Base-by-base conservation (phyloP, 495 filamentous ascomycete species). In the Aspergillus affinis region DNA sequence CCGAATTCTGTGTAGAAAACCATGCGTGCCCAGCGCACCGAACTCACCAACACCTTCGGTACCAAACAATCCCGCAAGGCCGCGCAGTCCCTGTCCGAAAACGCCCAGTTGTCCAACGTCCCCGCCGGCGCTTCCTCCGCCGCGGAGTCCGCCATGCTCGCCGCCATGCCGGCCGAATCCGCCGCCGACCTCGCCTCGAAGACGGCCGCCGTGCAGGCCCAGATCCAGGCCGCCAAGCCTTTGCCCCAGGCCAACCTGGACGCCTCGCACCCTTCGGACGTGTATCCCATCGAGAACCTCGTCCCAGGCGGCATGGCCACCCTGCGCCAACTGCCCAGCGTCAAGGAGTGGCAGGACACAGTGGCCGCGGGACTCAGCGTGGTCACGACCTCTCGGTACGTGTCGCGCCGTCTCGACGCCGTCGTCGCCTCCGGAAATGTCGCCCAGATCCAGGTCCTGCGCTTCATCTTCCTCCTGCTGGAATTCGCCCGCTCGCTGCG, bases 1-100 rank as follows among this genome's bases (percentile, higher is more conserved):
- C 7, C 2, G 17, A 26, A 26, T 49, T 49, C n/a, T 0, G 18
- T 17, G 1, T 30, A 72, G 69, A 84, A 81, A 83, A 72, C 78
- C 46, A 78, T 83, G 65, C 76, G 81, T 65, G 81, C 84, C 27
- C 79, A 80, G 68, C 84, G 84, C 61, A 87, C 84, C 48, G 84
- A 86, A 41, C 87, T 98, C 6, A 94, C 92, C 61, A 84, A 91
- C 66, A 86, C 88, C 51, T 98, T 98, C 76, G 95, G 94, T 63
- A 96, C 92, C 36, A 95, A 91, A 78, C 95, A 95, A 76, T 86
- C 95, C 3, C 89, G 89, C 79, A 96, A 96, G 74, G 89, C 88
- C 2, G 86, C 93, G 59, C 83, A 82, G 26, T 86, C 88, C 32
- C 76, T 89, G 52, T 87, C 90, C 21, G 86, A 90, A 68, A 96